A percentile compares a stretch with the other conserved stretches of the same genome.
These are phyloP conservation scores for Fereydounia khargensis DNA, from an alignment of 1,284 basidiomycete genomes.

Conservation along the genomic window DNA sequence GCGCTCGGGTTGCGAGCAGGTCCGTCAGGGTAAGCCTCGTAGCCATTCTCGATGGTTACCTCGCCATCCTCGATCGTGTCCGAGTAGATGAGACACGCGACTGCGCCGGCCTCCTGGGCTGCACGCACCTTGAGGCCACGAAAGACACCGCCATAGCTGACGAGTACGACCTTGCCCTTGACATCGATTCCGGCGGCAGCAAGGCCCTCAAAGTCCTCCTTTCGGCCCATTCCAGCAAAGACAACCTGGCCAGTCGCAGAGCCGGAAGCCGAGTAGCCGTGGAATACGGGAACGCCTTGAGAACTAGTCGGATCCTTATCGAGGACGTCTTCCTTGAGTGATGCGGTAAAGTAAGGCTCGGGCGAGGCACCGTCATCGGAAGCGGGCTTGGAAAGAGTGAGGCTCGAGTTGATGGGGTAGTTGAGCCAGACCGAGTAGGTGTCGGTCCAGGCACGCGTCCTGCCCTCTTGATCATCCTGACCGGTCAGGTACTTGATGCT, in stretches of 20 bases:
- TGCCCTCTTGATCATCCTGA: slow-evolving; percentile 1
- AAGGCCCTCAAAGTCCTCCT: slow-evolving; percentile 68
- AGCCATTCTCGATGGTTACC: slow-evolving; percentile 70
- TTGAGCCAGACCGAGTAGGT: slow-evolving; percentile 55
- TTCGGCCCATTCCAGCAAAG: slow-evolving; percentile 77
- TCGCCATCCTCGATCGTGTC: slow-evolving; percentile 85
- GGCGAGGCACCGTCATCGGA: slow-evolving; percentile 58
- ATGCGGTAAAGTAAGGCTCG: slow-evolving; percentile 66
- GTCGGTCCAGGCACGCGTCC: slow-evolving; percentile 47
- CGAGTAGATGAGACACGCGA: slow-evolving; percentile 70
- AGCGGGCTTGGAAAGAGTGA: slow-evolving; percentile 37
- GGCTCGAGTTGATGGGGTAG: slow-evolving; percentile 42
- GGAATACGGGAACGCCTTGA: slow-evolving; percentile 60
- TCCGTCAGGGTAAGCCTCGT: slow-evolving; percentile 70
- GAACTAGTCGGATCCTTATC: slow-evolving; percentile 60
- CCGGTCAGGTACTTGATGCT: slow-evolving; percentile 35
- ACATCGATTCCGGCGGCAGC: slow-evolving; percentile 67
- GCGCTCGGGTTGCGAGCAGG: slow-evolving; percentile 77
- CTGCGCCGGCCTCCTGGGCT: slow-evolving; percentile 76
- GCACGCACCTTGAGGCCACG: slow-evolving; percentile 80
- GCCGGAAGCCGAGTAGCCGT: slow-evolving; percentile 58
- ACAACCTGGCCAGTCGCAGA: slow-evolving; percentile 66
- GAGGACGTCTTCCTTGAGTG: slow-evolving; percentile 58
- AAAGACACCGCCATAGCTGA: slow-evolving; percentile 76
- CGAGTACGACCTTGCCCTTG: slow-evolving; percentile 76